A percentile compares a stretch with the other conserved stretches of the same genome.
Evolutionary conservation across 768 basidiomycete species (phyloP).

Genomic region (Trametes cingulata): DNA sequence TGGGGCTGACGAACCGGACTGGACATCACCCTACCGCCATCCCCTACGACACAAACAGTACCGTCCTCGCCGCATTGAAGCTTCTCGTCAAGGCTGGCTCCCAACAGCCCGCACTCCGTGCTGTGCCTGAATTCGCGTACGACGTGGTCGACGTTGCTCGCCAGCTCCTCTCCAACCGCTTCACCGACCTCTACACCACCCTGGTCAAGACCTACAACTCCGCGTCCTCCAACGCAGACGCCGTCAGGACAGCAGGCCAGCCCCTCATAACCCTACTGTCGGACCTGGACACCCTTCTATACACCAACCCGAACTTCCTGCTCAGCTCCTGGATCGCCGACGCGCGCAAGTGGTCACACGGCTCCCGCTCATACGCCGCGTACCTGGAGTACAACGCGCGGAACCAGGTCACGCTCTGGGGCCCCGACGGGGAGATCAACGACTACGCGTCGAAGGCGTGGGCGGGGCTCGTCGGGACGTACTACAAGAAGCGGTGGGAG

Average conservation of each 20-base stretch:
- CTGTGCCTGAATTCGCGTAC: constrained; percentile 37
- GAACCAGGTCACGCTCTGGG: constrained; percentile 48
- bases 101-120: constrained; percentile 17
- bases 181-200: constrained; percentile 35
- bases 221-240: constrained; percentile 19
- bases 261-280: constrained; percentile 34
- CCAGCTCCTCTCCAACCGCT: constrained; percentile 41
- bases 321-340: constrained; percentile 40
- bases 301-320: constrained; percentile 35
- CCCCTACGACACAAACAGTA: constrained; percentile 40
- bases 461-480: constrained; percentile 40
- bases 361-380: constrained; percentile 33
- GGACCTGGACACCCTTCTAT: constrained; percentile 38
- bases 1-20: constrained; percentile 35
- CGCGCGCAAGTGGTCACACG: constrained; percentile 34
- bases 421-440: constrained; percentile 41
- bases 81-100: constrained; percentile 25
- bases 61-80: constrained; percentile 27
- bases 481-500: constrained; percentile 39
- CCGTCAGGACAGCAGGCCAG: constrained; percentile 28
- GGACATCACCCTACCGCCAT: constrained; percentile 37
- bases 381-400: constrained; percentile 42
- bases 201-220: constrained; percentile 35
- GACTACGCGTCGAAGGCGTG: constrained; percentile 48
- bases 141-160: constrained; percentile 43